Percentiles rank a stretch among this genome's conserved stretches.
These are phyloP conservation scores for Gonapodya sp. DNA, from an alignment of 192 early-diverging fungal species.

Conservation along the genomic window DNA sequence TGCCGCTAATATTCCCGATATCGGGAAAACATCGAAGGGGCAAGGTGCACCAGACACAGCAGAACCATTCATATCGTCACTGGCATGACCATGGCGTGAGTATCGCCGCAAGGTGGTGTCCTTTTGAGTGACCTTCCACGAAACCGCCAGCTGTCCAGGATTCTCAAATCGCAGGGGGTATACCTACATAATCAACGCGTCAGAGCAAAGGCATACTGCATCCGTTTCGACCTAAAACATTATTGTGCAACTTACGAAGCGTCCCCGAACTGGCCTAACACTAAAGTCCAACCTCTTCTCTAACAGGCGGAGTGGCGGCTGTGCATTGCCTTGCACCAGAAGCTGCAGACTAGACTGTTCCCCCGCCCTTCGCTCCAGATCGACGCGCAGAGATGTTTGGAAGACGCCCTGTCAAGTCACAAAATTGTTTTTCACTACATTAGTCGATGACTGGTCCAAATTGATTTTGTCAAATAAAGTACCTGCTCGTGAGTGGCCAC, in stretches of 20 bases:
- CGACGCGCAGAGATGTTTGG: not conserved
- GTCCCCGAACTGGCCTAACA: constrained; percentile 29
- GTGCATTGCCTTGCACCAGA: constrained; percentile 33
- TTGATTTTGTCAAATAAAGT: constrained; percentile 10
- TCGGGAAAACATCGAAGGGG: constrained; percentile 34
- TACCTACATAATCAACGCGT: constrained; percentile 16
- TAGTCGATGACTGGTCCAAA: not conserved
- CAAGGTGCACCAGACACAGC: constrained; percentile 13
- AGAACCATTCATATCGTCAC: constrained; percentile 9
- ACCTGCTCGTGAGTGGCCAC: constrained; percentile 1
- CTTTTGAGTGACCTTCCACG: constrained; percentile 27
- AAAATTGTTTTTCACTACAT: not conserved
- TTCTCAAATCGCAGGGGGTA: constrained; percentile 37
- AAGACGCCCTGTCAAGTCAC: not conserved
- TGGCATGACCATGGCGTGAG: constrained; percentile 18
- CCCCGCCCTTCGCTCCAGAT: constrained; percentile 19
- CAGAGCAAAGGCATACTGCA: constrained; percentile 11
- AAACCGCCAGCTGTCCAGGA: constrained; percentile 25
- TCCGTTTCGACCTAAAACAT: not conserved
- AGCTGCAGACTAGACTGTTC: constrained; percentile 27
- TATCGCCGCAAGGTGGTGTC: constrained; percentile 24
- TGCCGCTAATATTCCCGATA: constrained; percentile 27
- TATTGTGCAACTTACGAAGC: constrained; percentile 26
- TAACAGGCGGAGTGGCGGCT: constrained; percentile 30
- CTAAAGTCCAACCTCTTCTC: constrained; percentile 45